phyloP scores from a whole-genome alignment of 2,329 filamentous ascomycete species.

The Chaetomiaceae sp. region DNA sequence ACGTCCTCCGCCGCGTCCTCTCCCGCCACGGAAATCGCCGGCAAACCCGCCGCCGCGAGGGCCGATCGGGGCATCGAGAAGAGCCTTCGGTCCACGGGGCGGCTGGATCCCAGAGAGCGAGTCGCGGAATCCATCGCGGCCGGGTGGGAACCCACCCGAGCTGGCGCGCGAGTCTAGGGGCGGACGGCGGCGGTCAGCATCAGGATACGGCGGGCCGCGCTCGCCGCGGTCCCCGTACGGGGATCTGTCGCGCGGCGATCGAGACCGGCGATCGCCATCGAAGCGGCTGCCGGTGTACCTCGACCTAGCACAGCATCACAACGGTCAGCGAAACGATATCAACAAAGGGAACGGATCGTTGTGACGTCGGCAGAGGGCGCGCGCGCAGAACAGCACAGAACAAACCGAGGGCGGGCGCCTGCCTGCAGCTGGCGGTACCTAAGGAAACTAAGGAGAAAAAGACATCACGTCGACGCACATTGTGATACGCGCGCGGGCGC shows the following conservation, averaged over 20 bases:
- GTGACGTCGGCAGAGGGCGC: no score
- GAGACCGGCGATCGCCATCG: slow-evolving; percentile 57
- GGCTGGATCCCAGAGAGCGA: slow-evolving; percentile 58
- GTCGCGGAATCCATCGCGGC: slow-evolving; percentile 53
- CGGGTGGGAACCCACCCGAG: slow-evolving; percentile 53
- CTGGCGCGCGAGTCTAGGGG: slow-evolving; percentile 52
- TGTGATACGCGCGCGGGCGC: neutral
- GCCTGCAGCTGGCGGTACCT: no score
- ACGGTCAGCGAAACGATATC: slow-evolving; percentile 22
- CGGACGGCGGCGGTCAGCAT: slow-evolving; percentile 65
- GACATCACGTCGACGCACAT: neutral
- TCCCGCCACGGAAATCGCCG: slow-evolving; percentile 52
- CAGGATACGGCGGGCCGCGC: slow-evolving; percentile 40
- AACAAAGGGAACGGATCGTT: neutral
- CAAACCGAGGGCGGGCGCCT: no score
- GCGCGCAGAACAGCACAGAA: no score
- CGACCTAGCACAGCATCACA: slow-evolving; percentile 38
- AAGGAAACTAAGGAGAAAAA: no score
- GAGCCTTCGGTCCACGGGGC: slow-evolving; percentile 73
- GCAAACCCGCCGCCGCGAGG: slow-evolving; percentile 62
- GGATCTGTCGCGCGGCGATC: slow-evolving; percentile 63
- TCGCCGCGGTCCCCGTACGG: slow-evolving; percentile 49
- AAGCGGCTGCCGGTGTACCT: slow-evolving; percentile 56
- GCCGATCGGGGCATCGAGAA: slow-evolving; percentile 63
- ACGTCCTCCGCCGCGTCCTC: slow-evolving; percentile 48